Base-by-base conservation (phyloP, 345 rosid genomes). In the Zanthoxylum bungeanum region DNA sequence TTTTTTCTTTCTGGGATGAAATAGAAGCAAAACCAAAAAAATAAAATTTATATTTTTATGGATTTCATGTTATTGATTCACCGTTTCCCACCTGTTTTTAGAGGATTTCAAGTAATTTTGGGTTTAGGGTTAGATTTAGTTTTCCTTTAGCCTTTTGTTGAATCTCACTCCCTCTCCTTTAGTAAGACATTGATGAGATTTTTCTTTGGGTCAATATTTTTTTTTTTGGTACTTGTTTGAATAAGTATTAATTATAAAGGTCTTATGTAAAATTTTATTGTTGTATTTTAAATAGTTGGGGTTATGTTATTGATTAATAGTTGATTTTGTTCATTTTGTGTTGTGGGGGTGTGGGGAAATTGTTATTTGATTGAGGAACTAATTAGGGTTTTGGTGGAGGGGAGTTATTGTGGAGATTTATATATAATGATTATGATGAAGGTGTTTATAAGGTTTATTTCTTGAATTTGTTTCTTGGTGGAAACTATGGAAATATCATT, bases 321-420 rank as follows among this genome's bases (percentile, higher is more conserved):
- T 67, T 71, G 71, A 52, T 53, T 75, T 42, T 70, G 47, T 72
- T 58, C 42, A 63, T 50, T 66, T 74, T 53, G 46, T 69, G 37
- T 58, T 76, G 40, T 67, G 78, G 73, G 64, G 60, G 33, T 74
- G 64, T 60, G 74, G 76, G 77, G 73, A 57, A 76, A 66, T 67
- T 79, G 66, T 74, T 75, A 49, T 65, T 60, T 73, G 73, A 68
- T 73, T 73, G 76, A 66, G 56, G 73, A 76, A 28, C 33, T 76
- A 82, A 79, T 39, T 81, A 84, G 85, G 81, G 82, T 79, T 74
- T 71, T 79, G 81, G 77, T 81, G 84, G 88, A 80, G 77, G 90
- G 87, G 74, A 84, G 82, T 68, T 84, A 73, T 77, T 79, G 78
- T 77, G 92, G 90, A 77, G 81, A 82, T 77, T 84, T 87, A 81